Evolutionary conservation across 2,329 filamentous ascomycete genomes (phyloP), one percentile per base, ranked within the genome.

Genomic region (Stemphylium vesicarium): DNA sequence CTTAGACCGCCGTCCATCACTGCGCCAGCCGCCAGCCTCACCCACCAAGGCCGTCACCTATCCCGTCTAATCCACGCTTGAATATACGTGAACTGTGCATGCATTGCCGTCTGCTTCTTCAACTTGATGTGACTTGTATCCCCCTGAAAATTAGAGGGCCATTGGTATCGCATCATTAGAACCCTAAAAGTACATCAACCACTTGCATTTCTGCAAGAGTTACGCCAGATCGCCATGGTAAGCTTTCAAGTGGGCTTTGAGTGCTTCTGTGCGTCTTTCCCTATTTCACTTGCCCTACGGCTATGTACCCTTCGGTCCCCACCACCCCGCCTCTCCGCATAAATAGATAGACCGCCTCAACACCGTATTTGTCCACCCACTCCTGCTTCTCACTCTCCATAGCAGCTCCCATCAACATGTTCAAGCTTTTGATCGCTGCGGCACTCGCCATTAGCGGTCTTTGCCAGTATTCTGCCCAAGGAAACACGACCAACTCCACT

Each of bases 401-500:
- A 41, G 26, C 22, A 6, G 11, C 6, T 8, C 13, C 11, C 12
- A 15, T 26, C 58, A 59, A 8, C 8, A 70, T 71, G 69, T 45
- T 68, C 40, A 63, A 51, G 39, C 29, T 57, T 39, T 42, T 65
- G 24, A n/a, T 69, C 1, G 22, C 38, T 36, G 60, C 61, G 53
- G 59, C 59, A n/a, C 57, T 70, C 32, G 59, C 58, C 50, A 41
- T 59, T 26, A 32, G 64, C 9, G 58, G 52, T 20, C 32, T 57
- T 16, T 63, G 68, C 33, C 68, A 70, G 45, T 56, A 54, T 39
- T 48, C 63, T 36, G 31, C 58, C 7, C 44, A 58, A 20, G 32
- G 18, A 11, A 60, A 62, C 44, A 39, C 45, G 11, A 60, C 58
- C 20, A 63, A 57, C 29, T 52, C 57, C 24, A 42, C 26, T 12